A percentile compares a stretch with the other conserved stretches of the same genome.
Conservation (phyloP, 2,329 filamentous ascomycete species). For the Cyclaneusma minus region DNA sequence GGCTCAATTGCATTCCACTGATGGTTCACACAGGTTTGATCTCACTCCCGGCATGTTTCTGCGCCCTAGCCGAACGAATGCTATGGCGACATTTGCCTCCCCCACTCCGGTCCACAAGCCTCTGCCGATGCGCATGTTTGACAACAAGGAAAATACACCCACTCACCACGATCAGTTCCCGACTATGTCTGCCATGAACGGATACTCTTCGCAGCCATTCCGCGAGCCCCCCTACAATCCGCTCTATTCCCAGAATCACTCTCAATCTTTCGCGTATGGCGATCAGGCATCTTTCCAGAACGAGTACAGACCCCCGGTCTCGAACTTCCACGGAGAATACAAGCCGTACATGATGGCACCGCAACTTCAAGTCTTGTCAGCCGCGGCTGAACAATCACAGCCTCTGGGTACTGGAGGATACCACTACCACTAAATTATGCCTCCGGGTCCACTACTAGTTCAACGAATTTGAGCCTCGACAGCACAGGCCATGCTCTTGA, state of each 20-base stretch:
- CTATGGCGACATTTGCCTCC: constrained; percentile 7
- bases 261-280: constrained; percentile 10
- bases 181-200: constrained; percentile 8
- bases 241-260: constrained; percentile 12
- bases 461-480: too few species aligned
- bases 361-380: too few species aligned
- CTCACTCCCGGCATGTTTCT: constrained; percentile 11
- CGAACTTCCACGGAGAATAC: too few species aligned
- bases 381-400: too few species aligned
- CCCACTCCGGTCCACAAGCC: constrained; percentile 13
- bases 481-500: too few species aligned
- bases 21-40: constrained; percentile 11
- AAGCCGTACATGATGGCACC: too few species aligned
- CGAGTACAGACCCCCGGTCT: too few species aligned
- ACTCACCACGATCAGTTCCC: constrained; percentile 8
- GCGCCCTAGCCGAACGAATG: constrained; percentile 6
- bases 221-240: constrained; percentile 14
- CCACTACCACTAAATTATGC: too few species aligned
- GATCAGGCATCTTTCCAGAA: too few species aligned
- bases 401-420: too few species aligned
- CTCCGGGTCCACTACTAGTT: too few species aligned
- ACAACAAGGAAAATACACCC: constrained; percentile 14
- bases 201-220: constrained; percentile 13
- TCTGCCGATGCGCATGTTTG: constrained; percentile 6
- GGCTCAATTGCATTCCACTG: constrained; percentile 1